These are phyloP conservation scores for Aspergillus conjunctus DNA, from an alignment of 495 filamentous ascomycete species.

Conservation along the genomic window DNA sequence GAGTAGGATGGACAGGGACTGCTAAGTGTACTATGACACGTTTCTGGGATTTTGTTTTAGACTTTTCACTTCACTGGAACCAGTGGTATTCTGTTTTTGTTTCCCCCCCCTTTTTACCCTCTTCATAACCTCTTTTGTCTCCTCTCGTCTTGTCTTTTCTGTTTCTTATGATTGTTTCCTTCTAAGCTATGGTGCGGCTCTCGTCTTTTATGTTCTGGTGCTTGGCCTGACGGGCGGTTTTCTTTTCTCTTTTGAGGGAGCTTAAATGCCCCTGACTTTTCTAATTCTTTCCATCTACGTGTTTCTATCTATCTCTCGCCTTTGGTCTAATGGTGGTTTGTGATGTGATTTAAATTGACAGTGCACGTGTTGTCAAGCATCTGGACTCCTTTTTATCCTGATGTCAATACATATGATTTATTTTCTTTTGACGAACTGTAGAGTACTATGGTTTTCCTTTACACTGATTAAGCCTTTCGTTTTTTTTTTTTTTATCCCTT, in stretches of 20 bases:
- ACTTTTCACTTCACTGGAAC: background rate
- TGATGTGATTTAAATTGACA: background rate
- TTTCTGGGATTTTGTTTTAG: background rate
- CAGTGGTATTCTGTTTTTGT: background rate
- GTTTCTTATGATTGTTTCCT: background rate
- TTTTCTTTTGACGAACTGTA: too few relatives aligned
- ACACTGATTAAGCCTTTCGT: too few relatives aligned
- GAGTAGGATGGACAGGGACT: too few relatives aligned
- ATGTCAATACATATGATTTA: background rate
- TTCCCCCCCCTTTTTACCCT: background rate
- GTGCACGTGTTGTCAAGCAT: background rate
- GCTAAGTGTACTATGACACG: background rate
- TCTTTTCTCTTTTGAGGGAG: background rate
- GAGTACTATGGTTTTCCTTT: too few relatives aligned
- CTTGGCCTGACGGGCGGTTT: background rate
- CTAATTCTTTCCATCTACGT: background rate
- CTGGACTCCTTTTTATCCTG: conserved; percentile 5
- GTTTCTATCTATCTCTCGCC: background rate
- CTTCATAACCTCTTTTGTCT: background rate
- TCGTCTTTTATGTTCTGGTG: conserved; percentile 1
- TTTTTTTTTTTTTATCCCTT: too few relatives aligned
- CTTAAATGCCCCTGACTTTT: background rate
- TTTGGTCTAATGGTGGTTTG: background rate
- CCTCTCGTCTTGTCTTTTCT: background rate
- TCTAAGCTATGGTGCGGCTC: conserved; percentile 3